Conservation (phyloP, 176 grass and related monocot species). For the Raddia guianensis region DNA sequence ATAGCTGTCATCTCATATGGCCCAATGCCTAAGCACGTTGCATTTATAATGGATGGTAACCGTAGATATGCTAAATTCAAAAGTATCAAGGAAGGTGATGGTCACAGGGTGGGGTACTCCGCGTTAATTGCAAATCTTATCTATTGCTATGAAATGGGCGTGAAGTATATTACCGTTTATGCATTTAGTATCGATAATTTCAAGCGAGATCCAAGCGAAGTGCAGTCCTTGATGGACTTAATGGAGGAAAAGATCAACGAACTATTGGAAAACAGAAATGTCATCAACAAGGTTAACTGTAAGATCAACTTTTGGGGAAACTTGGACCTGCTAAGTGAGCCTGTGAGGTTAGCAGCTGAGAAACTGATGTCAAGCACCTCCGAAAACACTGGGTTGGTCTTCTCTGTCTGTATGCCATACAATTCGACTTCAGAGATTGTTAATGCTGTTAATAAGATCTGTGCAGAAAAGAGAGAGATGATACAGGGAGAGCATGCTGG, state of each 20-base stretch:
- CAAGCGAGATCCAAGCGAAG: slow-evolving; percentile 62
- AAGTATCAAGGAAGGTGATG: slow-evolving; percentile 50
- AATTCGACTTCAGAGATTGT: slow-evolving; percentile 78
- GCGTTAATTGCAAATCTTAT: slow-evolving; percentile 58
- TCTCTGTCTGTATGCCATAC: slow-evolving; percentile 82
- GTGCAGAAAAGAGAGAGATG: slow-evolving; percentile 43
- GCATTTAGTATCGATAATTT: slow-evolving; percentile 97
- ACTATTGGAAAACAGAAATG: slow-evolving; percentile 49
- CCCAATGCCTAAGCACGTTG: slow-evolving; percentile 72
- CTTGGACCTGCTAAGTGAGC: slow-evolving; percentile 60
- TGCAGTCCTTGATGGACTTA: slow-evolving; percentile 68
- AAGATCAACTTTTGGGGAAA: slow-evolving; percentile 85
- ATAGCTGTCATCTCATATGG: slow-evolving; percentile 65
- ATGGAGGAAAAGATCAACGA: slow-evolving; percentile 86
- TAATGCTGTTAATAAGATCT: slow-evolving; percentile 55
- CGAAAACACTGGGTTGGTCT: slow-evolving; percentile 63
- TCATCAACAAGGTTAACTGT: slow-evolving; percentile 61
- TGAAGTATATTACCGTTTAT: slow-evolving; percentile 68
- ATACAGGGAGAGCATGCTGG: slow-evolving; percentile 19
- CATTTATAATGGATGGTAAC: slow-evolving; percentile 93
- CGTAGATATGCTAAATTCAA: slow-evolving; percentile 76
- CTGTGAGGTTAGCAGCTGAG: slow-evolving; percentile 53
- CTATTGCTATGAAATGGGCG: slow-evolving; percentile 75
- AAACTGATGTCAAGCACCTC: slow-evolving; percentile 61
- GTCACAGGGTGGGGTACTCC: slow-evolving; percentile 65